Conservation (phyloP, 2,329 filamentous ascomycete genomes). For the Scolecobasidium constrictum region DNA sequence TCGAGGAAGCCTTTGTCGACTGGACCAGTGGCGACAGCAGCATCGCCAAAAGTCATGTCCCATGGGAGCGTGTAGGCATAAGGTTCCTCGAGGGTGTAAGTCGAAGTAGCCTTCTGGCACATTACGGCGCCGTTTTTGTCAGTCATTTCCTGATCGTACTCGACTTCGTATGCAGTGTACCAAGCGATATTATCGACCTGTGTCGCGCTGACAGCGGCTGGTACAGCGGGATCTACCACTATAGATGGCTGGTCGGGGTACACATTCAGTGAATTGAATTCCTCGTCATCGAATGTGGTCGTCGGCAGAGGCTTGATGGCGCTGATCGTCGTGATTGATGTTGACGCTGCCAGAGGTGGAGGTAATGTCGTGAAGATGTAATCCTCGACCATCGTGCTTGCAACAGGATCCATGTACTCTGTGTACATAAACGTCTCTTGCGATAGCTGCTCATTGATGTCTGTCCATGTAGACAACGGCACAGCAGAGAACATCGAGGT, state of each 20-base stretch:
- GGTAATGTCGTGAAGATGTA: conserved; percentile 8
- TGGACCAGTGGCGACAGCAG: background rate
- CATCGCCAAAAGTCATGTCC: conserved; percentile 1
- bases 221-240: background rate
- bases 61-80: background rate
- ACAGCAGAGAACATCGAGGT: conserved; percentile 11
- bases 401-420: background rate
- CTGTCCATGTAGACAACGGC: conserved; percentile 17
- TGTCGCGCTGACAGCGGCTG: background rate
- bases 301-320: conserved; percentile 1
- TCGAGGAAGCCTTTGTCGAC: conserved; percentile 2
- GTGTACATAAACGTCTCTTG: conserved; percentile 5
- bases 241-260: conserved; percentile 4
- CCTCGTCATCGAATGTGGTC: background rate
- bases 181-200: conserved; percentile 4
- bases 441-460: conserved; percentile 17
- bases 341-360: conserved; percentile 6
- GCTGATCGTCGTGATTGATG: conserved; percentile 7
- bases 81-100: conserved; percentile 2
- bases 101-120: conserved; percentile 5
- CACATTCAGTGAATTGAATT: background rate
- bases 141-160: conserved; percentile 1
- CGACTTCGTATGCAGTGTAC: conserved; percentile 9
- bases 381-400: conserved; percentile 1
- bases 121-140: background rate